Base-by-base conservation (phyloP, 352 stramenopile species). In the Pythium brachiatum region DNA sequence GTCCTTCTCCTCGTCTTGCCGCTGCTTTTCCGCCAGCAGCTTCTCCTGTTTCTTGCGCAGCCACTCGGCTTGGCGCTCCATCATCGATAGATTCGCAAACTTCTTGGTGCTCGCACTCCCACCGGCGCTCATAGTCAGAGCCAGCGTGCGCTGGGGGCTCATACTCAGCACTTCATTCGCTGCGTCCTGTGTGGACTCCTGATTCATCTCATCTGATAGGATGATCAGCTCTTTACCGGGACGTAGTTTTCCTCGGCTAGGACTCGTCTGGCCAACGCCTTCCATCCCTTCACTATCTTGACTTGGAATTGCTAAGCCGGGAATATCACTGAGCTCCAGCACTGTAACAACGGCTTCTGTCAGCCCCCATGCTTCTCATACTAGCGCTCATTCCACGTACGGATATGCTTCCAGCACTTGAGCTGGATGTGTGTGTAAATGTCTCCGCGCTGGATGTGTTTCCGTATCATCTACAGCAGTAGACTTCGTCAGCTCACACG, bases 361-460 rank as follows among this genome's bases (percentile, higher is more conserved):
- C 26, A 15, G 27, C 4, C 7, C 6, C n/a, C 12, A 4, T 23
- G n/a, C 29, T 5, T 36, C 23, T 26, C 12, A 21, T 20, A 29
- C 41, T 5, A 60, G 31, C 5, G 7, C 54, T 15, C 7, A 16
- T 64, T 21, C 4, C 0, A 60, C 74, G 32, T 77, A 88, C 79
- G 15, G 29, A 92, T 90, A 51, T 94, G 75, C 25, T 82, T 86
- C 85, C 82, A 94, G 62, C 85, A 94, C 58, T 90, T 90, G 66
- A 76, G 64, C 53, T 88, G 81, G 29, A 67, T 70, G 32, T 75
- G 67, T 23, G 82, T 70, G 47, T 91, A 84, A 16, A 88, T 80
- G 25, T 90, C 81, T 31, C 85, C 82, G 2, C 85, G 81, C 36
- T 91, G 79, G 43, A 94, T 82, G 48, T 85, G 76, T 26, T 70